Base-by-base conservation (phyloP, 768 basidiomycete genomes). In the Lactarius sp. region DNA sequence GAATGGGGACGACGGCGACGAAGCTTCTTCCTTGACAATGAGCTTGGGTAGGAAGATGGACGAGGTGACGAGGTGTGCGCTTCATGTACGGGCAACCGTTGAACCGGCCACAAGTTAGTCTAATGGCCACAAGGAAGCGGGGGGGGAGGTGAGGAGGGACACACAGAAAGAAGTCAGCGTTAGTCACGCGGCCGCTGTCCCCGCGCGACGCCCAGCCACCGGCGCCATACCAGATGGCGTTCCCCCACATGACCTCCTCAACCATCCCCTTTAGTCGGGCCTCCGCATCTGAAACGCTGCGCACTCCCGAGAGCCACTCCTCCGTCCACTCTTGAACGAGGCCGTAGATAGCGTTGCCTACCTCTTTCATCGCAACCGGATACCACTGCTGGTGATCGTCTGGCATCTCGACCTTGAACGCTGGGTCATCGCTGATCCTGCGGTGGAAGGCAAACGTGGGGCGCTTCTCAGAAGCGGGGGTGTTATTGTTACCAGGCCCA, bases 51-150 rank as follows among this genome's bases (percentile, higher is more conserved):
- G 70, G 77, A 88, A 87, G 20, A 87, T 70, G 2, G 82, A 78
- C 6, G 86, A 86, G 0, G 88, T 90, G 50, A 88, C 79, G 3
- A 85, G 73, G 66, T 84, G 87, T 75, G 87, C 82, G n/a, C 86
- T 88, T 46, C 0, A 4, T n/a, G 22, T 9, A 4, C 5, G 8
- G n/a, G 14, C 27, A 37, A 18, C 33, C 3, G 47, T 31, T 2
- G 7, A 14, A 20, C 13, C 10, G 34, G 1, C 20, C 2, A 14
- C 10, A 44, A 4, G 47, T 51, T 9, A 42, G 37, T 6, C 44
- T 44, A 8, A 33, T 34, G 27, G 9, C 13, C 41, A 13, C 41
- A 14, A 44, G 18, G 14, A 18, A 56, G 42, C 12, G 8, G 39
- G 18, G 20, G 20, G 13, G 56, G 52, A 70, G 67, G 13, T 66